These are phyloP conservation scores for Yamadazyma siamensis DNA, from an alignment of 1,139 yeast species.

Conservation along the genomic window DNA sequence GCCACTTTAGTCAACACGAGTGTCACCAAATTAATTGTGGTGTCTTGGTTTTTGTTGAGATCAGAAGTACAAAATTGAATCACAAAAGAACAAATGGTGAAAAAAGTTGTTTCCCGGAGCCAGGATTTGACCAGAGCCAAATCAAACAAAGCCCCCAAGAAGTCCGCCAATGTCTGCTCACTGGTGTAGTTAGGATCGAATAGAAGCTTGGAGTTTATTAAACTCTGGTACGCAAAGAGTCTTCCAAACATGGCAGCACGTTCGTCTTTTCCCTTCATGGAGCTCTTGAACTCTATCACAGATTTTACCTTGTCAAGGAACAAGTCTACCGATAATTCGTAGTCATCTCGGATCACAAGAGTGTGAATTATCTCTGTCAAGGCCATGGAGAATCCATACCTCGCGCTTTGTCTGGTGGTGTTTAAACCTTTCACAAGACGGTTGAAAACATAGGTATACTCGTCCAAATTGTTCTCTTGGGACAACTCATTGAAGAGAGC, in stretches of 20 bases:
- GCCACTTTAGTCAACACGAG: slow-evolving; percentile 42
- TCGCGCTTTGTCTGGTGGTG: slow-evolving; percentile 78
- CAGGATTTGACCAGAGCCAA: slow-evolving; percentile 70
- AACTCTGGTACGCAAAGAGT: slow-evolving; percentile 77
- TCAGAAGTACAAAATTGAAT: no score
- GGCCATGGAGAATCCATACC: slow-evolving; percentile 88
- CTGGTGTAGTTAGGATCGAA: slow-evolving; percentile 20
- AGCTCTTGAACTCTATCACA: slow-evolving; percentile 42
- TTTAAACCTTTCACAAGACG: slow-evolving; percentile 79
- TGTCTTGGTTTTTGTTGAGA: slow-evolving; percentile 24
- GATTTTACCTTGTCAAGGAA: slow-evolving; percentile 44
- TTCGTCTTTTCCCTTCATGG: slow-evolving; percentile 77
- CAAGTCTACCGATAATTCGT: slow-evolving; percentile 28
- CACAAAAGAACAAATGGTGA: slow-evolving; percentile 52
- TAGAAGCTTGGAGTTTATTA: slow-evolving; percentile 58
- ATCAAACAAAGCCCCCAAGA: slow-evolving; percentile 49
- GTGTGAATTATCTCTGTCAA: slow-evolving; percentile 69
- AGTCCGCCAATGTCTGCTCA: slow-evolving; percentile 29
- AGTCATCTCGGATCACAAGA: slow-evolving; percentile 25
- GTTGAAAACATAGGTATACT: slow-evolving; percentile 79
- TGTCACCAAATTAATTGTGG: slow-evolving; percentile 23
- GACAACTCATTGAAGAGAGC: slow-evolving; percentile 58
- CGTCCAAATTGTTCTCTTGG: slow-evolving; percentile 43
- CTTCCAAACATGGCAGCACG: slow-evolving; percentile 79
- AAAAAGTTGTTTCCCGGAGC: slow-evolving; percentile 81